Conservation (phyloP, 306 rosid species). For the Rosa multiflora region DNA sequence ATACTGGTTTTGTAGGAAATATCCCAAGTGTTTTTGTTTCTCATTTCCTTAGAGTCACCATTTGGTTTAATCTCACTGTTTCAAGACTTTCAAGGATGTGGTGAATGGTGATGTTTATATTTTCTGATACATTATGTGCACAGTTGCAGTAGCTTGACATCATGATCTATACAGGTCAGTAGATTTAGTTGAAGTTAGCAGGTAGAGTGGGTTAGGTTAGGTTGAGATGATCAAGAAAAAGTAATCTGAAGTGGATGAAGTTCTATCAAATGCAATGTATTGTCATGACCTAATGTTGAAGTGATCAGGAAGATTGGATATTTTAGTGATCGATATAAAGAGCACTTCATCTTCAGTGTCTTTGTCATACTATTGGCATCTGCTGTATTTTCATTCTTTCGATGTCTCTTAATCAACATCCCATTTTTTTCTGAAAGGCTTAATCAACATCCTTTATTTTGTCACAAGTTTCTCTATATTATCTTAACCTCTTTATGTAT, state of each 20-base stretch:
- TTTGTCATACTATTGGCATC: neutral
- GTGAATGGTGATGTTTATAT: neutral
- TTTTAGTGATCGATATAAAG: neutral
- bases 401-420: neutral
- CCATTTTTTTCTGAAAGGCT: no score
- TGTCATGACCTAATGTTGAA: neutral
- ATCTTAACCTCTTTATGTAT: neutral
- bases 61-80: neutral
- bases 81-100: neutral
- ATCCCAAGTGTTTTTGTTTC: no score
- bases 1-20: neutral
- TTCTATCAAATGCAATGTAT: neutral
- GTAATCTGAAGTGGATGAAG: neutral
- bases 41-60: neutral
- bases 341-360: neutral
- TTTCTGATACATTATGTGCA: neutral
- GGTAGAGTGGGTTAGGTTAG: neutral
- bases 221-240: neutral
- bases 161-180: neutral
- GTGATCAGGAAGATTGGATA: neutral
- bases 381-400: neutral
- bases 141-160: neutral
- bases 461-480: neutral
- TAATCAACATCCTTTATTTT: no score
- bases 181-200: neutral